Evolutionary conservation across 2,329 filamentous ascomycete species (phyloP).

Genomic region (Sporothrix inflata): DNA sequence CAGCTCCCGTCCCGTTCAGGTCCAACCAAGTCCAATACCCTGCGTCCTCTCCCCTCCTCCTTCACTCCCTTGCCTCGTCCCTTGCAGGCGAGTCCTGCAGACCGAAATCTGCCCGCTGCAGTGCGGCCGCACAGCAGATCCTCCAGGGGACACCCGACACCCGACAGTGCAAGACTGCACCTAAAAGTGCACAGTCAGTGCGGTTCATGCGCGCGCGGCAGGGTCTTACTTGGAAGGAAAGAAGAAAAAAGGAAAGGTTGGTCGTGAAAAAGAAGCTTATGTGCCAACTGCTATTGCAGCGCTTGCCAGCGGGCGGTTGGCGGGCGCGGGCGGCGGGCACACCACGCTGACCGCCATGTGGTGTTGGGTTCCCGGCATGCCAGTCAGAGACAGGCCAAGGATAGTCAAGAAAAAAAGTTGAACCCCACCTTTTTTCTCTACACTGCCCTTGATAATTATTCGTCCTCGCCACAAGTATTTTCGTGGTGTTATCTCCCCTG

Average conservation of each 20-base stretch:
- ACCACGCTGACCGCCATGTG: constrained; percentile 16
- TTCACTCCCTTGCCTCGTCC: constrained; percentile 9
- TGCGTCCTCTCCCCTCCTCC: background rate
- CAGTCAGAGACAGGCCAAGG: background rate
- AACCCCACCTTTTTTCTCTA: constrained; percentile 27
- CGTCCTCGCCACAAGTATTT: no score
- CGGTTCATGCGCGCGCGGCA: constrained; percentile 14
- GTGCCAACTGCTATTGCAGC: constrained; percentile 11
- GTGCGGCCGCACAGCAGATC: constrained; percentile 30
- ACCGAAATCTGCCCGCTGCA: constrained; percentile 23
- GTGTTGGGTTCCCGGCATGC: constrained; percentile 2
- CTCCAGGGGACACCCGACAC: background rate
- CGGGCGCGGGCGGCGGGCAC: background rate
- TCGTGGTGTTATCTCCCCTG: no score
- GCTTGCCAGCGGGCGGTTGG: background rate
- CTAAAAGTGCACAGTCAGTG: constrained; percentile 4
- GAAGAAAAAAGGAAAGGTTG: background rate
- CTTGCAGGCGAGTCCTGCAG: constrained; percentile 23
- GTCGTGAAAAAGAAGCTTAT: constrained; percentile 6
- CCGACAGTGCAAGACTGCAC: background rate
- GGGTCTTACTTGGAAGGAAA: background rate
- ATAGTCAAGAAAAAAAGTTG: background rate
- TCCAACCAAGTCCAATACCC: background rate
- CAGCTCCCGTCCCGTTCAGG: background rate
- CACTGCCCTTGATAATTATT: no score